Percentiles rank a stretch among this genome's conserved stretches.
These are phyloP conservation scores for Saccharomyces mikatae DNA, from an alignment of 805 yeast genomes.

Conservation along the genomic window DNA sequence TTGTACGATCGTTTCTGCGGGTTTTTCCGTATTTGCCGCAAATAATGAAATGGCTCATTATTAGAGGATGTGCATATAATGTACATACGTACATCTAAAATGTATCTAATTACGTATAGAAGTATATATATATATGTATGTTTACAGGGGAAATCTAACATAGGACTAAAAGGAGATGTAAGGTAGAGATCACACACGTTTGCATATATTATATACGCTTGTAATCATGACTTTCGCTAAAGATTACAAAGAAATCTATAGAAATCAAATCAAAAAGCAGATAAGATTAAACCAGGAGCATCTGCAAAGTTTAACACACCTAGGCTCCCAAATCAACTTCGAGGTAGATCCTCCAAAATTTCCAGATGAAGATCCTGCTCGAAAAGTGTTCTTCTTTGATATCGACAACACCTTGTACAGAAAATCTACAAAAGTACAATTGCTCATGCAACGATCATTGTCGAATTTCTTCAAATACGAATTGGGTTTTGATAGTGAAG, in stretches of 20 bases:
- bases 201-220: neutral
- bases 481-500: constrained; percentile 55
- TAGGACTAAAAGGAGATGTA: too few relatives aligned
- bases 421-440: constrained; percentile 68
- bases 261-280: constrained; percentile 17
- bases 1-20: neutral
- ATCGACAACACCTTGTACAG: constrained; percentile 88
- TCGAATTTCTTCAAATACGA: constrained; percentile 68
- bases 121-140: neutral
- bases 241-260: constrained; percentile 4
- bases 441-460: constrained; percentile 79
- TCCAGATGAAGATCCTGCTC: constrained; percentile 21
- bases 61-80: neutral
- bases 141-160: too few relatives aligned
- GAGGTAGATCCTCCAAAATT: constrained; percentile 15
- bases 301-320: constrained; percentile 23
- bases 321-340: constrained; percentile 23
- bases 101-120: neutral
- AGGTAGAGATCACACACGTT: neutral
- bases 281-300: constrained; percentile 24
- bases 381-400: constrained; percentile 67
- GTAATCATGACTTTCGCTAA: neutral
- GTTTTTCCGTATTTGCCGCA: neutral
- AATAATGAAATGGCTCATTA: neutral
- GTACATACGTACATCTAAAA: neutral